These are phyloP conservation scores for Firmiana major DNA, from an alignment of 345 rosid genomes.

Conservation along the genomic window DNA sequence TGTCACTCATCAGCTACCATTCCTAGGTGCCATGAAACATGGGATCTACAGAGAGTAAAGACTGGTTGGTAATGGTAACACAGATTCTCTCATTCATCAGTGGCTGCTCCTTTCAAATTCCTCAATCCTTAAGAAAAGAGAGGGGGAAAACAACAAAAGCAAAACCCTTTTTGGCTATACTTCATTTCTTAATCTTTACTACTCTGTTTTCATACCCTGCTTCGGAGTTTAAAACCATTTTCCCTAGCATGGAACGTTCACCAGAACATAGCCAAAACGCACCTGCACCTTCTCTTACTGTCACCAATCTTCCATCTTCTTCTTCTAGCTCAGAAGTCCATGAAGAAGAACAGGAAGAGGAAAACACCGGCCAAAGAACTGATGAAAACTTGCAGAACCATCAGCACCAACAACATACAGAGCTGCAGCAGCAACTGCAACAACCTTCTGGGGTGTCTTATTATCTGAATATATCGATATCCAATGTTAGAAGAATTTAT, in stretches of 20 bases:
- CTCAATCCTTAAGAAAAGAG: not conserved
- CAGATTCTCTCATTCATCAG: not conserved
- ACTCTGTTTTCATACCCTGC: not conserved
- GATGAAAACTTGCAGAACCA: slow-evolving; percentile 13
- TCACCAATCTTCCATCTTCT: slow-evolving; percentile 7
- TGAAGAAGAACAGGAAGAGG: slow-evolving; percentile 18
- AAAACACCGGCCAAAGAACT: slow-evolving; percentile 8
- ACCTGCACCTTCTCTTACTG: slow-evolving; percentile 5
- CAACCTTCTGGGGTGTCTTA: slow-evolving; percentile 19
- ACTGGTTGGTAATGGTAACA: slow-evolving; percentile 19
- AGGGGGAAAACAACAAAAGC: not conserved
- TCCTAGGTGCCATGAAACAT: slow-evolving; percentile 2
- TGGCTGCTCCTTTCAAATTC: slow-evolving; percentile 7
- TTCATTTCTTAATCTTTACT: not conserved
- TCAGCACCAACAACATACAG: not conserved
- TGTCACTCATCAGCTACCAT: slow-evolving; percentile 13
- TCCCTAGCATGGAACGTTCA: slow-evolving; percentile 28
- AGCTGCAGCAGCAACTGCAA: slow-evolving; percentile 10
- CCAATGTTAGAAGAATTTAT: slow-evolving; percentile 6
- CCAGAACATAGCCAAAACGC: slow-evolving; percentile 2
- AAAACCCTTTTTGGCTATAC: not conserved
- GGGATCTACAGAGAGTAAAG: not conserved
- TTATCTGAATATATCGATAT: slow-evolving; percentile 26
- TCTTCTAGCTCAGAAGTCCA: slow-evolving; percentile 22
- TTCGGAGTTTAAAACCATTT: not conserved